These are phyloP conservation scores for Auxenochlorella pyrenoidosa DNA, from an alignment of 139 green algal species.

Conservation along the genomic window DNA sequence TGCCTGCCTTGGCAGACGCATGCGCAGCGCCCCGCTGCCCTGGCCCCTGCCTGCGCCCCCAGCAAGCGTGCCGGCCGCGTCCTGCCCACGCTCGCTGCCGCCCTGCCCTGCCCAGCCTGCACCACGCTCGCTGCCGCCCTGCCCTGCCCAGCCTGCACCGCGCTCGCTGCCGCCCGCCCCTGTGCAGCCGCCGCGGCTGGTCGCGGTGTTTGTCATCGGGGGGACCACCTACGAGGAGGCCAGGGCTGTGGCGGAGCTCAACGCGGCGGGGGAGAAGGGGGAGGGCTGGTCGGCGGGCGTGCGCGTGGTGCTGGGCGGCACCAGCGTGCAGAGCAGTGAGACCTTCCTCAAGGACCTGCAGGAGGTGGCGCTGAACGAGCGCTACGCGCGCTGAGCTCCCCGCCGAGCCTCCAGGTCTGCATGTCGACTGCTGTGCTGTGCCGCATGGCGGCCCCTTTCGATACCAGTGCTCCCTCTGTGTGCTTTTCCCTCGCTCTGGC, in stretches of 20 bases:
- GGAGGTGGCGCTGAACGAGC: conserved; percentile 51
- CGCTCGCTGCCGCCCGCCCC: too few species aligned
- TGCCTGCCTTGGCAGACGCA: too few species aligned
- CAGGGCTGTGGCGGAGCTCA: conserved; percentile 80
- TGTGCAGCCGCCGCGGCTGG: conserved; percentile 65
- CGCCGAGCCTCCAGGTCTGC: neutral
- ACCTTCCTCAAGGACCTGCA: conserved; percentile 68
- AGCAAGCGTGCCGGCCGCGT: too few species aligned
- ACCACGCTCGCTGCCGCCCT: too few species aligned
- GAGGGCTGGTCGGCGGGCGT: conserved; percentile 61
- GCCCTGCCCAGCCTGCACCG: neutral
- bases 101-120: too few species aligned
- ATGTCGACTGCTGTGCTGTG: neutral
- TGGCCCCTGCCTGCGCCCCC: too few species aligned
- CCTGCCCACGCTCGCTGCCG: too few species aligned
- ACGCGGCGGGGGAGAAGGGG: conserved; percentile 54
- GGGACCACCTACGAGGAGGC: conserved; percentile 98
- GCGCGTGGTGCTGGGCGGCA: conserved; percentile 88
- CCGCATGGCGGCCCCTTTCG: neutral
- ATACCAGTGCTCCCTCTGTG: neutral
- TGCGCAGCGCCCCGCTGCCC: too few species aligned
- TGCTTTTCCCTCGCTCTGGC: neutral
- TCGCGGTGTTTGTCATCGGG: conserved; percentile 95
- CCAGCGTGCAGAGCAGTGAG: conserved; percentile 77
- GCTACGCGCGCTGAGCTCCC: conserved; percentile 5